Percentiles rank a stretch among this genome's conserved stretches.
These are phyloP conservation scores for Pichia kluyveri DNA, from an alignment of 805 yeast species.

Conservation along the genomic window DNA sequence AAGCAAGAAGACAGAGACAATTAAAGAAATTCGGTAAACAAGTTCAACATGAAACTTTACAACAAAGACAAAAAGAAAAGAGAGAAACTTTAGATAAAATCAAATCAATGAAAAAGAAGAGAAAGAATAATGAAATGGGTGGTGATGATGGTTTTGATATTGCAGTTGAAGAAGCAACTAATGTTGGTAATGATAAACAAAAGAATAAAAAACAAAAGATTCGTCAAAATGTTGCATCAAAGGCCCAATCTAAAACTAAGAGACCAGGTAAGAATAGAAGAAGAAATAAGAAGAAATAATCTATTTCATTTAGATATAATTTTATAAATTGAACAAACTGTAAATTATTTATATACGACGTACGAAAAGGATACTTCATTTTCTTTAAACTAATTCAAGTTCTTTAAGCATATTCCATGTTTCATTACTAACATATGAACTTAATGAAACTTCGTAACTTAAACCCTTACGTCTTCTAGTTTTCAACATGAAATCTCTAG, in stretches of 20 bases:
- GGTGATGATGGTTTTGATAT: conserved; percentile 73
- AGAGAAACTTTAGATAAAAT: conserved; percentile 83
- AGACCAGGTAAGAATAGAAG: conserved; percentile 55
- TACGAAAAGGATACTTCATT: background rate
- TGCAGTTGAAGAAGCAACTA: conserved; percentile 87
- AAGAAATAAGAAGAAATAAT: conserved; percentile 20
- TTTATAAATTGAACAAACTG: background rate
- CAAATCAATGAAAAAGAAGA: conserved; percentile 83
- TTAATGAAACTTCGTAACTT: conserved; percentile 58
- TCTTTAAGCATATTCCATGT: conserved; percentile 41
- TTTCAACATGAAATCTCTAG: conserved; percentile 84
- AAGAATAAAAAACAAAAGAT: conserved; percentile 53
- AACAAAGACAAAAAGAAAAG: conserved; percentile 90
- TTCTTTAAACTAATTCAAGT: conserved; percentile 13
- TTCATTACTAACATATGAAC: conserved; percentile 57
- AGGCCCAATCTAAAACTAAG: conserved; percentile 35
- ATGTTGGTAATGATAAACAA: conserved; percentile 29
- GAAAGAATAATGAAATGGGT: conserved; percentile 64
- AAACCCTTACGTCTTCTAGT: conserved; percentile 86
- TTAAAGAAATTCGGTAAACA: conserved; percentile 96
- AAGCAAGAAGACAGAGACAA: conserved; percentile 88
- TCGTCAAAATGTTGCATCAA: conserved; percentile 22
- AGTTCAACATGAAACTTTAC: conserved; percentile 88
- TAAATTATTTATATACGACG: background rate
- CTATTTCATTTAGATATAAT: background rate